phyloP scores from a whole-genome alignment of 148 eudicot species.

The Nepenthes mirabilis region DNA sequence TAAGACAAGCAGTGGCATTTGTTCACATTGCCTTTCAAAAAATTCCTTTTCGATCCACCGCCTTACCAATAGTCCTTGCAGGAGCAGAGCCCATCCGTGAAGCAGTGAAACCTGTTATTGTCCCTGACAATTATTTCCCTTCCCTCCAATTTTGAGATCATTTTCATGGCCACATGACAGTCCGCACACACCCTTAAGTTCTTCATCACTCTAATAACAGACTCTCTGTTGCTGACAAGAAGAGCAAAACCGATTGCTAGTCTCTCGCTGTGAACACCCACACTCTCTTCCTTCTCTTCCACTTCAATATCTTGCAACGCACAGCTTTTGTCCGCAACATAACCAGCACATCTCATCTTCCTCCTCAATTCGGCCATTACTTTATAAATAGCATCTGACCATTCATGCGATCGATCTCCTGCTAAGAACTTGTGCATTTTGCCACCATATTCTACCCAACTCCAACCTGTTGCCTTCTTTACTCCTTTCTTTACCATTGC shows the following conservation, averaged over 20 bases:
- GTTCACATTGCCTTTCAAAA: too few species aligned
- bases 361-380: constrained; percentile 26
- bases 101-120: constrained; percentile 56
- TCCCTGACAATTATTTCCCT: constrained; percentile 67
- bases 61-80: constrained; percentile 62
- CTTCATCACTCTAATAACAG: constrained; percentile 51
- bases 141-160: constrained; percentile 45
- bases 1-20: too few species aligned
- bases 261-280: constrained; percentile 59
- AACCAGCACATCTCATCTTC: constrained; percentile 39
- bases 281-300: constrained; percentile 70
- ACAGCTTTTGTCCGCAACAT: constrained; percentile 37
- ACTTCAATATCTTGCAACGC: constrained; percentile 51
- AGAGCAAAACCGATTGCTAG: constrained; percentile 56
- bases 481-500: constrained; percentile 34
- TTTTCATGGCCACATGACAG: constrained; percentile 48
- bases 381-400: constrained; percentile 28
- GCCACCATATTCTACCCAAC: constrained; percentile 47
- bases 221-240: constrained; percentile 38
- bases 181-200: constrained; percentile 56
- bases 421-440: constrained; percentile 47
- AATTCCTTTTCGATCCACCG: not conserved
- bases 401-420: constrained; percentile 45
- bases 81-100: constrained; percentile 38
- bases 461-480: constrained; percentile 49